These are phyloP conservation scores for Ceratocystis variospora DNA, from an alignment of 2,329 filamentous ascomycete species.

Conservation along the genomic window DNA sequence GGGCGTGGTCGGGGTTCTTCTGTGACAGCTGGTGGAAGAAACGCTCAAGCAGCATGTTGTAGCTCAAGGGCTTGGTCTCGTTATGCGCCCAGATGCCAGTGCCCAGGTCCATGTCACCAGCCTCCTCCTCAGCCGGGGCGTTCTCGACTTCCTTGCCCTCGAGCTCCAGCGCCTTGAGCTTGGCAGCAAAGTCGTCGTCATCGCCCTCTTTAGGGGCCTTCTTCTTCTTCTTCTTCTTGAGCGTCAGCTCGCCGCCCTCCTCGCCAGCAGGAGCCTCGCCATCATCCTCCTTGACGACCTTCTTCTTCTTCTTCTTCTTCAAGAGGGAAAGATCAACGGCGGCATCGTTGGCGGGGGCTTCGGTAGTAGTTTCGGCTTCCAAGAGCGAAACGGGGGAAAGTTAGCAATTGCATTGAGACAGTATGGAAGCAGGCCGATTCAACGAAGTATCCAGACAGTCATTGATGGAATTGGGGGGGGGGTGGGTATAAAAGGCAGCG, in stretches of 20 bases:
- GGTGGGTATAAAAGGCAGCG: not conserved
- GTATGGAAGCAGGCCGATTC: not conserved
- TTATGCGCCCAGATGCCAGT: constrained; percentile 86
- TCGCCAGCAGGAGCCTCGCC: constrained; percentile 33
- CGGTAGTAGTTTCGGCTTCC: constrained; percentile 27
- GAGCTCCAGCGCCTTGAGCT: constrained; percentile 48
- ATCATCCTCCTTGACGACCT: constrained; percentile 35
- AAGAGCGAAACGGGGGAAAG: not conserved
- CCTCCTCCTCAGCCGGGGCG: constrained; percentile 40
- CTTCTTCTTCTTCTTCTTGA: constrained; percentile 77
- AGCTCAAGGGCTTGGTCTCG: constrained; percentile 62
- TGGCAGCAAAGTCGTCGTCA: constrained; percentile 50
- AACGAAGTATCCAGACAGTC: not conserved
- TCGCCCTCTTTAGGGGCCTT: constrained; percentile 35
- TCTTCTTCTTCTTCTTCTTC: constrained; percentile 69
- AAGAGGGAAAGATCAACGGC: constrained; percentile 42
- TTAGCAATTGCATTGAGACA: not conserved
- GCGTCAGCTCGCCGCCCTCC: constrained; percentile 43
- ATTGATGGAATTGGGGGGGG: not conserved
- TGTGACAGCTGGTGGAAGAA: constrained; percentile 93
- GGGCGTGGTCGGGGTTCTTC: constrained; percentile 91
- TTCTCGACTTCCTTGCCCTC: constrained; percentile 50
- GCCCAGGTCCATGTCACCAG: constrained; percentile 71
- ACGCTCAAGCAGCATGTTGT: constrained; percentile 70
- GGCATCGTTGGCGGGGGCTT: constrained; percentile 47